These are phyloP conservation scores for Trichoderma gracile DNA, from an alignment of 2,329 filamentous ascomycete genomes.

Conservation along the genomic window DNA sequence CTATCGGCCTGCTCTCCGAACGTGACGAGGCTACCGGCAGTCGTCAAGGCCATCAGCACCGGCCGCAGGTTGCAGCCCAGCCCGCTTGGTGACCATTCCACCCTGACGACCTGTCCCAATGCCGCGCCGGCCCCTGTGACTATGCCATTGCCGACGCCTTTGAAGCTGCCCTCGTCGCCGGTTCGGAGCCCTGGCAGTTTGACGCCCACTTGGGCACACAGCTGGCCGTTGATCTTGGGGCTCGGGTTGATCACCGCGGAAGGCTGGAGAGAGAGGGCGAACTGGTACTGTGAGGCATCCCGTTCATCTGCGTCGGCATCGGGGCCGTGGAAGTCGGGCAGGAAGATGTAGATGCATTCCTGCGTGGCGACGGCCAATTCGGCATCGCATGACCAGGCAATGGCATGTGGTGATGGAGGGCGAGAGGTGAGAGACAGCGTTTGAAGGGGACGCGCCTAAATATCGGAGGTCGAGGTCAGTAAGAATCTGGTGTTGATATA, in stretches of 20 bases:
- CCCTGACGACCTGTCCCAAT: conserved; percentile 55
- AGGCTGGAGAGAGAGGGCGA: conserved; percentile 38
- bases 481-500: not conserved
- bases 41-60: conserved; percentile 53
- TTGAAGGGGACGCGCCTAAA: conserved; percentile 50
- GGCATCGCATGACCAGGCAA: conserved; percentile 58
- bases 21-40: conserved; percentile 51
- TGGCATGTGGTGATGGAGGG: conserved; percentile 46
- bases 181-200: conserved; percentile 34
- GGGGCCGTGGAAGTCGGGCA: conserved; percentile 46
- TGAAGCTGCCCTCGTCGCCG: conserved; percentile 38
- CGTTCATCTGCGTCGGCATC: conserved; percentile 32
- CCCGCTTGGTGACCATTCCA: conserved; percentile 61
- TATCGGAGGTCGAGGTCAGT: conserved; percentile 14
- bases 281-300: conserved; percentile 37
- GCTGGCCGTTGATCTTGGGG: conserved; percentile 47
- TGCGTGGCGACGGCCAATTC: conserved; percentile 59
- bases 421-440: conserved; percentile 47
- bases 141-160: conserved; percentile 48
- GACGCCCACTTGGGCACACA: conserved; percentile 45
- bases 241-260: conserved; percentile 42
- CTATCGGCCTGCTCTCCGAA: conserved; percentile 51
- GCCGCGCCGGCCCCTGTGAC: conserved; percentile 52
- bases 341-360: conserved; percentile 54
- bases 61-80: conserved; percentile 57